These are phyloP conservation scores for Cronartium quercuum DNA, from an alignment of 1,284 basidiomycete genomes.

Conservation along the genomic window DNA sequence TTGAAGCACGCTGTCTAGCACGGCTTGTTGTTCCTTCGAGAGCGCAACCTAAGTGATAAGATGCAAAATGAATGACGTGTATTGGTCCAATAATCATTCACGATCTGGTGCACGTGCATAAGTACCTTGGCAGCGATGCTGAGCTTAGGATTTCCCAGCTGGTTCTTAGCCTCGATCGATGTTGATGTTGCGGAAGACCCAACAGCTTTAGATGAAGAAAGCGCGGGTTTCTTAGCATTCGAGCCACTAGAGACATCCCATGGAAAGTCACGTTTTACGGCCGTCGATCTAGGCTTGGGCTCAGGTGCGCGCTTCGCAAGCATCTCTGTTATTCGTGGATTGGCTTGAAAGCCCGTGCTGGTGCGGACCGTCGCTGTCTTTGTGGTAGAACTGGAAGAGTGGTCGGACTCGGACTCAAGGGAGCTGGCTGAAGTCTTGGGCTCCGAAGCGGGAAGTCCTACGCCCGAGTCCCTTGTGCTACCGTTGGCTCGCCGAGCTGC, in stretches of 20 bases:
- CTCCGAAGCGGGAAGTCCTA: neutral
- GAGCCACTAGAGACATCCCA: neutral
- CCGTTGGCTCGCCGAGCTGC: neutral
- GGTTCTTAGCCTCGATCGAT: neutral
- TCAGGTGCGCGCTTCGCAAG: neutral
- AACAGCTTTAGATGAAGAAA: neutral
- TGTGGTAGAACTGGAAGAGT: neutral
- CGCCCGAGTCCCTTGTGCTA: neutral
- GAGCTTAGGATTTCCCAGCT: constrained; percentile 34
- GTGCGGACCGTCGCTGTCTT: neutral
- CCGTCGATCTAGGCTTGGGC: neutral
- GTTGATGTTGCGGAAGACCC: neutral
- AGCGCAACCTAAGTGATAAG: constrained; percentile 52
- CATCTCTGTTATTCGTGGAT: neutral
- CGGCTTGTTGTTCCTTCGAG: constrained; percentile 74
- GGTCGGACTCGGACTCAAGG: no score
- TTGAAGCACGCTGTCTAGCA: constrained; percentile 65
- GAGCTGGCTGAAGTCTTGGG: no score
- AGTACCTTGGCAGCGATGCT: constrained; percentile 28
- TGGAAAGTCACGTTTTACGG: constrained; percentile 1
- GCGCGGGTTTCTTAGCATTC: constrained; percentile 4
- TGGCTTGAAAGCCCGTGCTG: constrained; percentile 7
- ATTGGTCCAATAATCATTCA: neutral
- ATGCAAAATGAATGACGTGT: neutral
- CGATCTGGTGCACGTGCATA: neutral